phyloP scores from a whole-genome alignment of 345 rosid species.

The Eucalyptus sp. region DNA sequence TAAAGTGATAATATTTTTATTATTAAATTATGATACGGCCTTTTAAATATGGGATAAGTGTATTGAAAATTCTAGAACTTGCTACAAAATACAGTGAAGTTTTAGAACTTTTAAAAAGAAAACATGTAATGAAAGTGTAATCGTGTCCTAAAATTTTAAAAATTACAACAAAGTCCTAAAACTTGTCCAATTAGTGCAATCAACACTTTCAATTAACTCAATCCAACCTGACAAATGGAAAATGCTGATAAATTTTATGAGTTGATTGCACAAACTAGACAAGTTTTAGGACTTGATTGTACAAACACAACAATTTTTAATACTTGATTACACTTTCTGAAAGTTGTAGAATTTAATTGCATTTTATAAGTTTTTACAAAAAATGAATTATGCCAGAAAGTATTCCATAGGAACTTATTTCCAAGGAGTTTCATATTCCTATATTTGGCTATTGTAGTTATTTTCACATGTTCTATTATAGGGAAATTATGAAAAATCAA shows the following conservation, averaged over 20 bases:
- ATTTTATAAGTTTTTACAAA: too few relatives aligned
- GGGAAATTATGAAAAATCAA: not conserved
- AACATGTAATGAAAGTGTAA: too few relatives aligned
- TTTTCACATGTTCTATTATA: not conserved
- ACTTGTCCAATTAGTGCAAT: too few relatives aligned
- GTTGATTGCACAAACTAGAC: too few relatives aligned
- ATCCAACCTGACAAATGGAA: not conserved
- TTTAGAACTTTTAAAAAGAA: not conserved
- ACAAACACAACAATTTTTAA: too few relatives aligned
- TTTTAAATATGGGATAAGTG: not conserved
- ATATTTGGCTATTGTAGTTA: not conserved
- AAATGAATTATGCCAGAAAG: not conserved
- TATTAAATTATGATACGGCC: too few relatives aligned
- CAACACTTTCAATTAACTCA: not conserved
- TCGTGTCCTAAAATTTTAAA: not conserved
- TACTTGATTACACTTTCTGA: too few relatives aligned
- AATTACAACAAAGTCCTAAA: fast-evolving
- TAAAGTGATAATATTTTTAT: not conserved
- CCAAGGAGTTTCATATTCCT: too few relatives aligned
- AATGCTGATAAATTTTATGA: not conserved
- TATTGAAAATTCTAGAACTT: not conserved
- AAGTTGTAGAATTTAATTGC: too few relatives aligned
- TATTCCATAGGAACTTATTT: too few relatives aligned
- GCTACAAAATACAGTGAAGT: too few relatives aligned
- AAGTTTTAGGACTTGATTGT: too few relatives aligned